Conservation (phyloP, 1,284 basidiomycete species). For the Rhodofomes roseus region DNA sequence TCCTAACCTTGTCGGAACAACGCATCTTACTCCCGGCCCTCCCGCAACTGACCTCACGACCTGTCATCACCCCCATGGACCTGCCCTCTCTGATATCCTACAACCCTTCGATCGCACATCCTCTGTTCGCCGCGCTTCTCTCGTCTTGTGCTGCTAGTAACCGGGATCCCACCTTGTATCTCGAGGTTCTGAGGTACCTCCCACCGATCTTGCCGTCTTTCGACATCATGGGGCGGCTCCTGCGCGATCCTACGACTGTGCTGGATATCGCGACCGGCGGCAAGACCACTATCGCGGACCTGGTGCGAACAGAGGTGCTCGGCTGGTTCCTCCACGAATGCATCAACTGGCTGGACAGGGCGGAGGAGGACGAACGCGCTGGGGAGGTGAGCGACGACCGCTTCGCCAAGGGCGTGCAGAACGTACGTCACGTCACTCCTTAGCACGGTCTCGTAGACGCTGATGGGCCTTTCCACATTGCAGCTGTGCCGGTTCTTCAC, state of each 20-base stretch:
- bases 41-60: conserved; percentile 46
- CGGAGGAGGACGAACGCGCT: conserved; percentile 60
- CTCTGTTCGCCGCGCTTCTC: conserved; percentile 56
- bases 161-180: conserved; percentile 41
- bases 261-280: conserved; percentile 35
- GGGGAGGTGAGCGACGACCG: conserved; percentile 66
- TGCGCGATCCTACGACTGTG: conserved; percentile 54
- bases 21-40: conserved; percentile 47
- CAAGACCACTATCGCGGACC: conserved; percentile 55
- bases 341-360: conserved; percentile 63
- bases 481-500: conserved; percentile 76
- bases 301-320: conserved; percentile 58
- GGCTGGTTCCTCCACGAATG: conserved; percentile 65
- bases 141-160: conserved; percentile 14
- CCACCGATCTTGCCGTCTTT: conserved; percentile 71
- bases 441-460: neutral
- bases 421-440: conserved; percentile 42
- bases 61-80: conserved; percentile 64
- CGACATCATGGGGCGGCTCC: conserved; percentile 62
- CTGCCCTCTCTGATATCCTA: conserved; percentile 58
- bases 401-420: conserved; percentile 63
- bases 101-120: conserved; percentile 65
- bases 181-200: conserved; percentile 54
- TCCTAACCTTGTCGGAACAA: conserved; percentile 68
- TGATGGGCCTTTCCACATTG: neutral